A percentile compares a stretch with the other conserved stretches of the same genome.
These are phyloP conservation scores for Vigna trinervia DNA, from an alignment of 306 rosid species.

Conservation along the genomic window DNA sequence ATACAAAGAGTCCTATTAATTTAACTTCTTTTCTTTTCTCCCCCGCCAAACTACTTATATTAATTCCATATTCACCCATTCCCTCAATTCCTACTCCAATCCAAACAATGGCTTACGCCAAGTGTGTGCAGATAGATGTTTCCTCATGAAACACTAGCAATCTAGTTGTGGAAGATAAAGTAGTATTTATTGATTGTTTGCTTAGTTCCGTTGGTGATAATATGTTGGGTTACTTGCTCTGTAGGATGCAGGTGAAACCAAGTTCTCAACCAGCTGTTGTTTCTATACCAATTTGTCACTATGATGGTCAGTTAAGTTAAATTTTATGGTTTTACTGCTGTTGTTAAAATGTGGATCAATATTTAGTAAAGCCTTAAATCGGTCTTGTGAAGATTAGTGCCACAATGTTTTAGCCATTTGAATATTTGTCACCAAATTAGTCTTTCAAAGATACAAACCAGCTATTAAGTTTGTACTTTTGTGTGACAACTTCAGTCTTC, in stretches of 20 bases:
- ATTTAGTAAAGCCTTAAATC: not conserved
- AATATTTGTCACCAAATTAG: not conserved
- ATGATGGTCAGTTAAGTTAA: conserved; percentile 70
- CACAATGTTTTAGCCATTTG: not conserved
- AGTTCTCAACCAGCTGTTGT: conserved; percentile 63
- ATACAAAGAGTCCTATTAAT: no score
- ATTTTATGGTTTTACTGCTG: conserved; percentile 18
- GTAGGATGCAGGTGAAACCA: conserved; percentile 79
- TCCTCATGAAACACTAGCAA: not conserved
- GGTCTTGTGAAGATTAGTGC: not conserved
- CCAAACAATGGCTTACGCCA: not conserved
- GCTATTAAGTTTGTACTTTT: not conserved
- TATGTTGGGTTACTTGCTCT: conserved; percentile 35
- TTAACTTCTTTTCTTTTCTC: no score
- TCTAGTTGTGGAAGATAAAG: not conserved
- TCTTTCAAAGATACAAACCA: not conserved
- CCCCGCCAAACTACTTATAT: no score
- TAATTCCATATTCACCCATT: no score
- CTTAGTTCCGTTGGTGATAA: conserved; percentile 2
- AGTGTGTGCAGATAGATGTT: not conserved
- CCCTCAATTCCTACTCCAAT: no score
- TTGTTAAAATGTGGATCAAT: not conserved
- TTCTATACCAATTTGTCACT: conserved; percentile 79
- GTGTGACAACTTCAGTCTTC: not conserved
- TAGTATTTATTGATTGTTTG: not conserved